Base-by-base conservation (phyloP, 768 basidiomycete genomes). In the Suillus subaureus region DNA sequence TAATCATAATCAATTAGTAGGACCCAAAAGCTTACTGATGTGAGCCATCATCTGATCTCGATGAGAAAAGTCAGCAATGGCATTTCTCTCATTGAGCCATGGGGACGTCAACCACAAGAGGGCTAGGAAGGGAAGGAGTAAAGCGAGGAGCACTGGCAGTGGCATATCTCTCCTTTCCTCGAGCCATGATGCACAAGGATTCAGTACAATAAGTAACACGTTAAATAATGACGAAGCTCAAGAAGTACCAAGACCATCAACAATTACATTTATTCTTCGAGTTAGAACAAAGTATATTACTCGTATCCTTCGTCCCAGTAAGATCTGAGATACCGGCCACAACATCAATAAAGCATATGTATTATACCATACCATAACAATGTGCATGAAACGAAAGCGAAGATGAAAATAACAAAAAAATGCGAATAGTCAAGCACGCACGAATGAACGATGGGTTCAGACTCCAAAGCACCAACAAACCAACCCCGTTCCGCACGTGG, bases 201-300 rank as follows among this genome's bases (percentile, higher is more conserved):
- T n/a, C n/a, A n/a, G n/a, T n/a, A n/a, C n/a, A n/a, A n/a, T n/a
- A n/a, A n/a, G n/a, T n/a, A n/a, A n/a, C 6, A 33, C 6, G 33
- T 33, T 33, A 33, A 33, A 33, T 33, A 33, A 33, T 33, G 33
- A 33, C 33, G 4, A 11, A 35, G 35, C 35, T 35, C 9, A 35
- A 35, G 39, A 40, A 45, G 21, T 4, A 15, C 8, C 21, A 23
- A 13, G n/a, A 49, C n/a, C 23, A 51, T 21, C 52, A 33, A 55
- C 11, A n/a, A 55, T 55, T 58, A 58, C 57, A 58, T 39, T 15
- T 58, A 39, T 58, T 58, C 57, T 40, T 58, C 37, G 37, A 39
- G 37, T 58, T 58, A 58, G n/a, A 58, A 58, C 37, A 28, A 18
- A 40, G 37, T 55, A 55, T 33, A 28, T 55, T 55, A 55, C 2